phyloP scores from a whole-genome alignment of 148 eudicot species.

The Drosera capensis region DNA sequence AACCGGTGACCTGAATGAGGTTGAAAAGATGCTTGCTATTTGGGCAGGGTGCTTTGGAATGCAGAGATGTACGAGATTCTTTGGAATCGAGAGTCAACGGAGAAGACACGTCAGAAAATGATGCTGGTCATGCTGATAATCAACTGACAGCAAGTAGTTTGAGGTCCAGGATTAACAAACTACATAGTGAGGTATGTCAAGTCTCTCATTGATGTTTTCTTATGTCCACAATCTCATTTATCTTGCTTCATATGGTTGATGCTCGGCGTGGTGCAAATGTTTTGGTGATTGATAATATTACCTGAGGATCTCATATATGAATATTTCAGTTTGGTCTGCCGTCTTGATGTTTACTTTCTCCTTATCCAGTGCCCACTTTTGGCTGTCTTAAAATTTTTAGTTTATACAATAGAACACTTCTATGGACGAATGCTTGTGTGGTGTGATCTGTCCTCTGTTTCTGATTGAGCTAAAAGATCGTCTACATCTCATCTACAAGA shows the following conservation, averaged over 20 bases:
- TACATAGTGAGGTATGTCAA: constrained; percentile 64
- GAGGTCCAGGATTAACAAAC: constrained; percentile 63
- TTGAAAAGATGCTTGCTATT: neutral
- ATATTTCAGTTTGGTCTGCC: no score
- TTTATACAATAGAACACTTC: no score
- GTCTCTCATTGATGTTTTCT: neutral
- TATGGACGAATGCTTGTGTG: no score
- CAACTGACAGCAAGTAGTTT: constrained; percentile 33
- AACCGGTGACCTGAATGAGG: neutral
- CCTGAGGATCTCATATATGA: no score
- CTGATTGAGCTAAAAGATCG: no score
- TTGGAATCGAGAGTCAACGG: constrained; percentile 14
- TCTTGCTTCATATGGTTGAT: neutral
- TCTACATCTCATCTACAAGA: no score
- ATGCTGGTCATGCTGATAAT: constrained; percentile 17
- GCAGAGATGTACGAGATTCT: constrained; percentile 14
- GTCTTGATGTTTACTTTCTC: no score
- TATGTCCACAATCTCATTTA: neutral
- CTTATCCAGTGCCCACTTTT: no score
- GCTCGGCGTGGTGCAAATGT: no score
- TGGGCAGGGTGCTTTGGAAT: constrained; percentile 27
- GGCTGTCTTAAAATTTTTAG: no score
- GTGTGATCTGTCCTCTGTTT: no score
- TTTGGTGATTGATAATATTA: no score
- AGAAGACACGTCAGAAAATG: constrained; percentile 10